Evolutionary conservation across 2,329 filamentous ascomycete species (phyloP).

Genomic region (Cladosporium sp.): DNA sequence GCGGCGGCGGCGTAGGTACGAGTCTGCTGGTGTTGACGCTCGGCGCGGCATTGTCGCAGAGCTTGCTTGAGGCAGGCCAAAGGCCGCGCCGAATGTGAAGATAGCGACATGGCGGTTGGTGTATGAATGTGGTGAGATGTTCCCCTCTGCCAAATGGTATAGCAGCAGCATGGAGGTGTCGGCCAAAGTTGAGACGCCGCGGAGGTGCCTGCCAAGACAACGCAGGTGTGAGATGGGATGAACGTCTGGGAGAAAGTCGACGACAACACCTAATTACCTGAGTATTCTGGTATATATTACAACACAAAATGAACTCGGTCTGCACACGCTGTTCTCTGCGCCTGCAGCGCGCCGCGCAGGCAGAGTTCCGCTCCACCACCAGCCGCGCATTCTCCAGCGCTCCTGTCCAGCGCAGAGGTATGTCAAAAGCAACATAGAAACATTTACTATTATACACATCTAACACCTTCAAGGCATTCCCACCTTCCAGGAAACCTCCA

Average conservation of each 20-base stretch:
- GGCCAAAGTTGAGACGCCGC: constrained; percentile 4
- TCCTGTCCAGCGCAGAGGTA: constrained; percentile 14
- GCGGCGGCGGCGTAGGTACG: constrained; percentile 41
- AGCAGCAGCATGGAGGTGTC: neutral
- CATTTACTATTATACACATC: neutral
- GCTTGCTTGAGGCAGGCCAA: constrained; percentile 66
- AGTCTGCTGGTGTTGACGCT: constrained; percentile 23
- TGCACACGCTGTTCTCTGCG: constrained; percentile 32
- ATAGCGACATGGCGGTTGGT: constrained; percentile 53
- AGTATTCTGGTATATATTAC: too few species aligned
- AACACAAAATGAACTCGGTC: constrained; percentile 23
- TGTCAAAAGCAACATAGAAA: neutral
- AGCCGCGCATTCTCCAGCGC: constrained; percentile 26
- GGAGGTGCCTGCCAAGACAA: constrained; percentile 10
- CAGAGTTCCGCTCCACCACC: constrained; percentile 14
- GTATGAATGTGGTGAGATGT: constrained; percentile 1
- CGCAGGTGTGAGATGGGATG: constrained; percentile 2
- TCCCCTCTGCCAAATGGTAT: constrained; percentile 6
- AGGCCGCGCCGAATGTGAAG: constrained; percentile 58
- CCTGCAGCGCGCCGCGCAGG: constrained; percentile 24
- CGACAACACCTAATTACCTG: neutral
- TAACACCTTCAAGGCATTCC: constrained; percentile 31
- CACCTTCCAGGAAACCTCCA: constrained; percentile 38
- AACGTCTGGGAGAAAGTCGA: neutral
- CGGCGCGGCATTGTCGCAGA: constrained; percentile 52